Percentiles rank a stretch among this genome's conserved stretches.
Evolutionary conservation across 176 grass and related monocot genomes (phyloP).

Genomic region (Oryza longistaminata): DNA sequence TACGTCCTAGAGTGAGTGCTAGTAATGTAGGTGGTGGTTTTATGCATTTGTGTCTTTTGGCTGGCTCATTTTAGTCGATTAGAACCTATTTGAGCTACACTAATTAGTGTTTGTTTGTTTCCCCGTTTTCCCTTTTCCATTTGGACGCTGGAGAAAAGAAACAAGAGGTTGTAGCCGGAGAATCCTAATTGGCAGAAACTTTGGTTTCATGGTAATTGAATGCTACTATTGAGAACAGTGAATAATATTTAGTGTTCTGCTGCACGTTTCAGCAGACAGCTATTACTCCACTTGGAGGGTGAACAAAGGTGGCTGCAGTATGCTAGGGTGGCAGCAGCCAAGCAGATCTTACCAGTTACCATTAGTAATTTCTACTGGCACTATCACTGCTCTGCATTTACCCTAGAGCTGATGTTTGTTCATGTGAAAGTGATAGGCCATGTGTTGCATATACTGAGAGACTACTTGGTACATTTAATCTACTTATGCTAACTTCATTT

Average conservation of each 20-base stretch:
- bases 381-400: constrained; percentile 28
- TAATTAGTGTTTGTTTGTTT: neutral
- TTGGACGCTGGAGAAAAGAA: neutral
- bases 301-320: neutral
- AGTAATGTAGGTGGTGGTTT: neutral
- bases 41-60: constrained; percentile 11
- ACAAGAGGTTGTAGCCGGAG: neutral
- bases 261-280: constrained; percentile 27
- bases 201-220: neutral
- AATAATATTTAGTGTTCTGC: constrained; percentile 27
- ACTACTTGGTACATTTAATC: neutral
- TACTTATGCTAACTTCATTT: constrained; percentile 18
- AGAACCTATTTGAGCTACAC: neutral
- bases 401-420: constrained; percentile 30
- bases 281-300: neutral
- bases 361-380: constrained; percentile 38
- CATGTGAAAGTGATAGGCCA: constrained; percentile 1
- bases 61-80: constrained; percentile 4
- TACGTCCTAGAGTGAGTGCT: neutral
- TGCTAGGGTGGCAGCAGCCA: constrained; percentile 21
- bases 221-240: constrained; percentile 1
- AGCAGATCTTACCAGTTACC: constrained; percentile 2
- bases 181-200: neutral
- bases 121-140: neutral
- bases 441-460: constrained; percentile 12